Conservation (phyloP, 2,329 filamentous ascomycete species). For the Verticillium albo-atrum region DNA sequence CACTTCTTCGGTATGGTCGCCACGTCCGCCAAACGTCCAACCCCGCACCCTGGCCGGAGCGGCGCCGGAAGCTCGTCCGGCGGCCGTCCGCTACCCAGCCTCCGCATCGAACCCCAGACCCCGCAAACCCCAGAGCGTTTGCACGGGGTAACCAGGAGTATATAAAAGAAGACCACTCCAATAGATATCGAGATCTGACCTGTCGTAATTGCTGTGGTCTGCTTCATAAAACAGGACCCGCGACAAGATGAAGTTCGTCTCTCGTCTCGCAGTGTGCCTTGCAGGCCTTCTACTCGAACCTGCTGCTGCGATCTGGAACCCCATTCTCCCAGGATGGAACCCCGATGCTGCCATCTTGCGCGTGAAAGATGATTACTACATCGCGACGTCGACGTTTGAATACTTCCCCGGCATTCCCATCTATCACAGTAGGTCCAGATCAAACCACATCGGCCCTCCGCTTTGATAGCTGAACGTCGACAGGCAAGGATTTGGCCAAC, state of each 20-base stretch:
- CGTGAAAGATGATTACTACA: slow-evolving; percentile 44
- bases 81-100: neutral
- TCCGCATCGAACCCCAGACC: neutral
- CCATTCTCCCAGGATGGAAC: slow-evolving; percentile 50
- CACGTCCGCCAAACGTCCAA: neutral
- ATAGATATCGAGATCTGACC: too few species aligned
- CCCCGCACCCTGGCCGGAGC: neutral
- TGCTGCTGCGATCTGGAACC: slow-evolving; percentile 24
- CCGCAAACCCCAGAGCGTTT: neutral
- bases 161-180: neutral
- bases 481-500: slow-evolving; percentile 34
- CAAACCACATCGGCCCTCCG: neutral
- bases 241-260: neutral
- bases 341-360: slow-evolving; percentile 48
- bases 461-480: neutral
- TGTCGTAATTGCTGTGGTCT: too few species aligned
- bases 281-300: neutral
- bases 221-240: too few species aligned
- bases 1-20: neutral
- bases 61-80: neutral
- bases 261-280: neutral
- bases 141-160: neutral
- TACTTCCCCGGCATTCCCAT: slow-evolving; percentile 49
- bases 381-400: slow-evolving; percentile 51
- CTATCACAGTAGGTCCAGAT: slow-evolving; percentile 34